These are phyloP conservation scores for Astrephomene gubernaculifera DNA, from an alignment of 139 green algal genomes.

Conservation along the genomic window DNA sequence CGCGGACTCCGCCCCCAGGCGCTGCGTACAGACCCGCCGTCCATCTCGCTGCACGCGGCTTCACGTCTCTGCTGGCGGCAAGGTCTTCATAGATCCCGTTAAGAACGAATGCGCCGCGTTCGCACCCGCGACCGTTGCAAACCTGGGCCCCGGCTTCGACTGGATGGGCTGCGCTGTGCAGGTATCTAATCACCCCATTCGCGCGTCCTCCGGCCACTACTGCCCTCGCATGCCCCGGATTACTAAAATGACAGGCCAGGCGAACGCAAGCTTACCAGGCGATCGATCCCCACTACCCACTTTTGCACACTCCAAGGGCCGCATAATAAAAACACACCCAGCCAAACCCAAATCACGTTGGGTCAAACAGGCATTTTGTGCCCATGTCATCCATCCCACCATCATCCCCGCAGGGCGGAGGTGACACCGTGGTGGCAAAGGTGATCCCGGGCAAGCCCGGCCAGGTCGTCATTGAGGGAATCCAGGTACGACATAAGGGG, in stretches of 20 bases:
- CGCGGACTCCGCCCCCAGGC: too few species aligned
- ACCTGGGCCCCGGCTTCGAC: constrained; percentile 97
- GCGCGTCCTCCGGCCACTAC: too few species aligned
- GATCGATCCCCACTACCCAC: not conserved
- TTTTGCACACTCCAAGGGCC: too few species aligned
- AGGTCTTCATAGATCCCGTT: constrained; percentile 65
- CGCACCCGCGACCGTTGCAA: constrained; percentile 95
- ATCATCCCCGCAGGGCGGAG: constrained; percentile 75
- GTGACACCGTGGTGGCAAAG: constrained; percentile 87
- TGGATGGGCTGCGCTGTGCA: constrained; percentile 97
- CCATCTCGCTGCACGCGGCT: constrained; percentile 15
- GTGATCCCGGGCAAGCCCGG: constrained; percentile 76
- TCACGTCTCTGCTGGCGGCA: constrained; percentile 45
- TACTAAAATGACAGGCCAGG: too few species aligned
- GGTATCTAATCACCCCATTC: too few species aligned
- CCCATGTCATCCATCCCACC: not conserved
- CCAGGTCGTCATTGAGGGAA: constrained; percentile 87
- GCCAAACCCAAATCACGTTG: too few species aligned
- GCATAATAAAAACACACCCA: too few species aligned
- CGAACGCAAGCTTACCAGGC: not conserved
- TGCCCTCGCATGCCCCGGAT: too few species aligned
- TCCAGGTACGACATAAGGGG: constrained; percentile 66
- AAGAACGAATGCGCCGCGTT: constrained; percentile 79
- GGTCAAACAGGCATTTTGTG: too few species aligned
- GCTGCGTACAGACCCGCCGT: not conserved